phyloP scores from a whole-genome alignment of 768 basidiomycete genomes.

The Leccinum aurantiacum region DNA sequence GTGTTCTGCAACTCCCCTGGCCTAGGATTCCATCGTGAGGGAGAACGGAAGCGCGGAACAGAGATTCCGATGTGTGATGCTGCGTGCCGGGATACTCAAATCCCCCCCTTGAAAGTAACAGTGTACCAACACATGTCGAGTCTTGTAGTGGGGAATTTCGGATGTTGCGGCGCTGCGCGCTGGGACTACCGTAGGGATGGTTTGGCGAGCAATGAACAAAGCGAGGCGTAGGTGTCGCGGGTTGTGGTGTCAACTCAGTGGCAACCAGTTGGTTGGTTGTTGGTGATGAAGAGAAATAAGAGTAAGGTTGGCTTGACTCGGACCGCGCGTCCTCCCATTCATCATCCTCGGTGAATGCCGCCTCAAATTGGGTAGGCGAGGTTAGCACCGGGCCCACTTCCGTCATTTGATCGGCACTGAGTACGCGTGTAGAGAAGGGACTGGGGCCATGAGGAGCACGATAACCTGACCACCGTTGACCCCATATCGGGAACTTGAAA shows the following conservation, averaged over 20 bases:
- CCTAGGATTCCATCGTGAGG: neutral
- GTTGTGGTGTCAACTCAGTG: neutral
- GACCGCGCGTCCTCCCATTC: slow-evolving; percentile 16
- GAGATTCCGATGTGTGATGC: neutral
- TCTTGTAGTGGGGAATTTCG: slow-evolving; percentile 3
- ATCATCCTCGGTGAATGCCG: slow-evolving; percentile 19
- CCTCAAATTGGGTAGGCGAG: slow-evolving; percentile 25
- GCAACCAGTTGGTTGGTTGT: slow-evolving; percentile 5
- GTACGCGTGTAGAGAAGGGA: slow-evolving; percentile 23
- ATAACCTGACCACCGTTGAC: slow-evolving; percentile 30
- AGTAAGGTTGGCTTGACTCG: slow-evolving; percentile 13
- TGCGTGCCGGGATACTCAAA: slow-evolving; percentile 1
- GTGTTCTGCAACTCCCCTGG: neutral
- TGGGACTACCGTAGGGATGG: neutral
- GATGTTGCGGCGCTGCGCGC: neutral
- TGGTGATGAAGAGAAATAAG: slow-evolving; percentile 12
- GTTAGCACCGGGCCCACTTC: slow-evolving; percentile 22
- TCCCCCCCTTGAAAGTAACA: neutral
- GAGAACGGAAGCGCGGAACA: neutral
- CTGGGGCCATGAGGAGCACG: slow-evolving; percentile 28
- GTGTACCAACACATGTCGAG: neutral
- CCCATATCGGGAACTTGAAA: slow-evolving; percentile 33
- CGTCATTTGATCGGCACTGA: slow-evolving; percentile 21
- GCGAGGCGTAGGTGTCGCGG: slow-evolving; percentile 1
- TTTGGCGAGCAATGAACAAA: slow-evolving; percentile 1